Conservation (phyloP, 2,329 filamentous ascomycete genomes). For the Talaromyces albobiverticillius region DNA sequence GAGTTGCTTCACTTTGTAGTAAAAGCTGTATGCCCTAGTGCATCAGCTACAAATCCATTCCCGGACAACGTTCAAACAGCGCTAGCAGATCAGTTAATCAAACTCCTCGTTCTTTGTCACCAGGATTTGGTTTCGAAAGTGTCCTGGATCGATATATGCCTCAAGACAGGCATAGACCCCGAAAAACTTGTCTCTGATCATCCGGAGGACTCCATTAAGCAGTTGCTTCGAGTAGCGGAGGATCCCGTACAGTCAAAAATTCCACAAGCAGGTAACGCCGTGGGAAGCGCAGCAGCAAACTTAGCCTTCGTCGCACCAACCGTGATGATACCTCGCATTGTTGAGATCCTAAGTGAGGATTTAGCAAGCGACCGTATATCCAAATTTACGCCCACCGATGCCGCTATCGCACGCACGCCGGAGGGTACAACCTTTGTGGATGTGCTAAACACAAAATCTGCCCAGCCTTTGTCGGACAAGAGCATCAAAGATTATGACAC, state of each 20-base stretch:
- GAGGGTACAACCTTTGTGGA: constrained; percentile 88
- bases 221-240: constrained; percentile 59
- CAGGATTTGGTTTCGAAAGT: constrained; percentile 71
- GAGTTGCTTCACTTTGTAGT: constrained; percentile 60
- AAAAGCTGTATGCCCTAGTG: constrained; percentile 39
- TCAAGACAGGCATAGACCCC: constrained; percentile 78
- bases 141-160: constrained; percentile 86
- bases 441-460: constrained; percentile 78
- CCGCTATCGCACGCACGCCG: constrained; percentile 86
- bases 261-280: constrained; percentile 57
- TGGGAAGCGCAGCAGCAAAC: constrained; percentile 82
- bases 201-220: constrained; percentile 62
- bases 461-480: constrained; percentile 70
- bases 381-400: constrained; percentile 78
- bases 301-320: constrained; percentile 91
- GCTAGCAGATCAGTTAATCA: constrained; percentile 69
- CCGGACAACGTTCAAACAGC: constrained; percentile 45
- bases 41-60: constrained; percentile 22
- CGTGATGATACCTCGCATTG: constrained; percentile 69
- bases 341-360: constrained; percentile 71
- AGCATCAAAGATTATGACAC: constrained; percentile 94
- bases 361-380: constrained; percentile 68
- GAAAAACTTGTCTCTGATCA: constrained; percentile 68
- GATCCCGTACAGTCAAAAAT: constrained; percentile 36
- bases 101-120: constrained; percentile 73